Evolutionary conservation across 805 yeast genomes (phyloP).

Genomic region (Ogataea ganodermae): DNA sequence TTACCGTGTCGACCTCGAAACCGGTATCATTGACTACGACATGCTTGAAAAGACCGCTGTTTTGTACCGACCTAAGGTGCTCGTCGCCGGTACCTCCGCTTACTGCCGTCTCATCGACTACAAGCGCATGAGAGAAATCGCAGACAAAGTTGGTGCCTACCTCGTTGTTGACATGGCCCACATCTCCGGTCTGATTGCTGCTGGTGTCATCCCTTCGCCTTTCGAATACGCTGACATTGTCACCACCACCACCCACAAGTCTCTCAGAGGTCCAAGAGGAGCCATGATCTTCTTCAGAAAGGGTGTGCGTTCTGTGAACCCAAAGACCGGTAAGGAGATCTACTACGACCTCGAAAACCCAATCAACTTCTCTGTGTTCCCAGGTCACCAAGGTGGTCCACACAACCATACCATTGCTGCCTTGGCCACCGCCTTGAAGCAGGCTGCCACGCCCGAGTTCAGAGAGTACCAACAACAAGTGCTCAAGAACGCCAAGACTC

Average conservation of each 20-base stretch:
- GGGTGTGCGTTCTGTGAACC: constrained; percentile 83
- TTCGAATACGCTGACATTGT: constrained; percentile 97
- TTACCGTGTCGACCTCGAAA: constrained; percentile 86
- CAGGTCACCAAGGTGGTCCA: constrained; percentile 99
- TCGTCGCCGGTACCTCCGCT: constrained; percentile 98
- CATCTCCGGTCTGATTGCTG: constrained; percentile 93
- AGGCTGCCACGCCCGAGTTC: constrained; percentile 88
- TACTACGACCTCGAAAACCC: constrained; percentile 89
- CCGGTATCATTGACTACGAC: constrained; percentile 96
- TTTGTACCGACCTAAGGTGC: constrained; percentile 91
- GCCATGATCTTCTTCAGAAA: constrained; percentile 99
- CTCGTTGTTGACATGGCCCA: constrained; percentile 98
- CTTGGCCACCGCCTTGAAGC: constrained; percentile 93
- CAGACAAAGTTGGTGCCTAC: constrained; percentile 97
- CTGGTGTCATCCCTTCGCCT: constrained; percentile 94
- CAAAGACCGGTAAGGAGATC: constrained; percentile 91
- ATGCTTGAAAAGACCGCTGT: constrained; percentile 88
- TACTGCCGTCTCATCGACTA: constrained; percentile 96
- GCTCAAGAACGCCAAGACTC: constrained; percentile 79
- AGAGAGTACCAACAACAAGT: constrained; percentile 88
- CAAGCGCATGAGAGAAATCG: constrained; percentile 93
- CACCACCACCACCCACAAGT: constrained; percentile 98
- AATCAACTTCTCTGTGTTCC: constrained; percentile 98
- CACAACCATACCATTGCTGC: constrained; percentile 99
- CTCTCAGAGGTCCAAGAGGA: constrained; percentile 99